A percentile compares a stretch with the other conserved stretches of the same genome.
Conservation (phyloP, 305 asterid species). For the Fraxinus baroniana region DNA sequence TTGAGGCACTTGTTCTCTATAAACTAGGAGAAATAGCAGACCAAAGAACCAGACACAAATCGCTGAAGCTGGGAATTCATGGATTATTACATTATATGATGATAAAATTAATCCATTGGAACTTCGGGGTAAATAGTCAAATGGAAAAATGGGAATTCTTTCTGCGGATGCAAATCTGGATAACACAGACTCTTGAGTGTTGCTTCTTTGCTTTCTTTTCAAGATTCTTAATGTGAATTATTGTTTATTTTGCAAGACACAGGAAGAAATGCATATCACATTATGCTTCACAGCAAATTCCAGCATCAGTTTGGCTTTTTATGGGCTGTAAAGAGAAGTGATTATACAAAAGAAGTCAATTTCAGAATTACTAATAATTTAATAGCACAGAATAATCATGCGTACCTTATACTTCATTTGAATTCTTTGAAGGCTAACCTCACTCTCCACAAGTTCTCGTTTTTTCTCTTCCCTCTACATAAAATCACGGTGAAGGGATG, state of each 20-base stretch:
- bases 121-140: background rate
- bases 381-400: conserved; percentile 23
- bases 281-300: background rate
- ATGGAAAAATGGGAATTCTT: background rate
- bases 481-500: conserved; percentile 26
- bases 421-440: conserved; percentile 86
- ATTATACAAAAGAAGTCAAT: conserved; percentile 8
- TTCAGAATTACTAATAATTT: conserved; percentile 5
- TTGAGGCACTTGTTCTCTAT: background rate
- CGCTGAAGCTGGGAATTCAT: background rate
- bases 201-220: background rate
- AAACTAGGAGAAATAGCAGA: background rate
- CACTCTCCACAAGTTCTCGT: conserved; percentile 86
- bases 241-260: background rate
- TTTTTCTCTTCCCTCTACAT: conserved; percentile 95
- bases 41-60: background rate
- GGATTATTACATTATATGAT: background rate
- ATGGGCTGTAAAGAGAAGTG: background rate
- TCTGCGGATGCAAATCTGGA: background rate
- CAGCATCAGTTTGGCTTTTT: background rate
- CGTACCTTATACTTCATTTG: conserved; percentile 93
- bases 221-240: background rate
- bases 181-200: background rate
- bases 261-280: background rate
- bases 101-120: background rate